Evolutionary conservation across 23 red algal species (phyloP).

Genomic region (Gracilaria domingensis): DNA sequence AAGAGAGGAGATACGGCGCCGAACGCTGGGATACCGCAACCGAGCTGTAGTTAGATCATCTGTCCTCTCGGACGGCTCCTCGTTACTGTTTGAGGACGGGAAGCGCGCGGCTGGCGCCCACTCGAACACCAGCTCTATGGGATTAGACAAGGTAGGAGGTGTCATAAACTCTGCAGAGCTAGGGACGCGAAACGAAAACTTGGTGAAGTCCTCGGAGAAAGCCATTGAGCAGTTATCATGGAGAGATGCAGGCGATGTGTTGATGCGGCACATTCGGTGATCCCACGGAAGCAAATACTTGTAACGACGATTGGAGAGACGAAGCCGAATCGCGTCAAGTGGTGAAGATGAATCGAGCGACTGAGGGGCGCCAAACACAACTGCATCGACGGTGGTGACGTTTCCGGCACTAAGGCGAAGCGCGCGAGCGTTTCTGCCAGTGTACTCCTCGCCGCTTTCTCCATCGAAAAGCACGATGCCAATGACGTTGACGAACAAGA

Average conservation of each 20-base stretch:
- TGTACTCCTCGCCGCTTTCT: not conserved
- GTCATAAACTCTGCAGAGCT: not conserved
- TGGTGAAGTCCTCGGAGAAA: constrained; percentile 20
- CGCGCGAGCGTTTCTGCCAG: constrained; percentile 9
- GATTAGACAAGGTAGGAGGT: not conserved
- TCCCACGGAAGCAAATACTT: constrained; percentile 39
- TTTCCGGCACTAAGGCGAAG: not conserved
- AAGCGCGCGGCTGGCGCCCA: constrained; percentile 8
- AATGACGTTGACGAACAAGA: not conserved
- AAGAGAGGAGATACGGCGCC: not conserved
- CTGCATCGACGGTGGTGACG: constrained; percentile 17
- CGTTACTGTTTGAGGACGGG: not conserved
- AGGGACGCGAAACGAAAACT: constrained; percentile 41
- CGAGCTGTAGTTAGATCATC: not conserved
- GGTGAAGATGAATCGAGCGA: not conserved
- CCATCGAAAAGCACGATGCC: constrained; percentile 21
- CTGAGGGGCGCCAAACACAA: not conserved
- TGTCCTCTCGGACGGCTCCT: not conserved
- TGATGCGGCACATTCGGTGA: constrained; percentile 2
- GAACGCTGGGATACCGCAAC: not conserved
- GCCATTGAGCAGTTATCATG: constrained; percentile 52
- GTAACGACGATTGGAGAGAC: not conserved
- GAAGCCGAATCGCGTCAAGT: constrained; percentile 1
- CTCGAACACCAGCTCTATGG: constrained; percentile 2
- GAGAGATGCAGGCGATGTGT: not conserved